A percentile compares a stretch with the other conserved stretches of the same genome.
phyloP scores from a whole-genome alignment of 2,329 filamentous ascomycete genomes.

The Alternaria panax region DNA sequence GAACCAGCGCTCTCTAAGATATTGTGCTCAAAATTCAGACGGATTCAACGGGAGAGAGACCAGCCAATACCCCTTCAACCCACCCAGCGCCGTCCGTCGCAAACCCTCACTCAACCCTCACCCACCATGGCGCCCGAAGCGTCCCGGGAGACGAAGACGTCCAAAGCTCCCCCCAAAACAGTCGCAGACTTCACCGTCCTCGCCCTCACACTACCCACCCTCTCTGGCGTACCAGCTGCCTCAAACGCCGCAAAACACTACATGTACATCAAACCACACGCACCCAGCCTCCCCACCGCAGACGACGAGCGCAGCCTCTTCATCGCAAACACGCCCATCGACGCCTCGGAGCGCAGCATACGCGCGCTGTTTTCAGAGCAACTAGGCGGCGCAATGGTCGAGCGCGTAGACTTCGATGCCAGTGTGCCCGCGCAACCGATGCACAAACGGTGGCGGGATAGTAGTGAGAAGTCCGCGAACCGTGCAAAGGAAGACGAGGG shows the following conservation, averaged over 20 bases:
- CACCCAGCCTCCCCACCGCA: conserved; percentile 69
- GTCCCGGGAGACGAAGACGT: conserved; percentile 23
- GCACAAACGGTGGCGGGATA: conserved; percentile 56
- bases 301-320: conserved; percentile 82
- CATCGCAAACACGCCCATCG: conserved; percentile 85
- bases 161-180: conserved; percentile 31
- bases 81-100: not conserved
- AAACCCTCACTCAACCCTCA: conserved; percentile 10
- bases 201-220: conserved; percentile 64
- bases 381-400: conserved; percentile 79
- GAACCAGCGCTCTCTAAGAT: not conserved
- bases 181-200: conserved; percentile 73
- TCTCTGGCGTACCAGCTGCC: conserved; percentile 58
- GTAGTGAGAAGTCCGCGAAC: conserved; percentile 25
- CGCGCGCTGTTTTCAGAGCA: conserved; percentile 76
- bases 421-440: conserved; percentile 48
- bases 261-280: conserved; percentile 84
- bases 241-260: conserved; percentile 69
- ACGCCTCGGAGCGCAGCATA: conserved; percentile 80
- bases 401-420: conserved; percentile 75
- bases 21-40: not conserved
- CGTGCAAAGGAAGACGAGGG: conserved; percentile 38
- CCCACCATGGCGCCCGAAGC: conserved; percentile 29
- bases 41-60: not conserved
- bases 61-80: not conserved